Base-by-base conservation (phyloP, 805 yeast species). In the Lachancea thermotolerans region DNA sequence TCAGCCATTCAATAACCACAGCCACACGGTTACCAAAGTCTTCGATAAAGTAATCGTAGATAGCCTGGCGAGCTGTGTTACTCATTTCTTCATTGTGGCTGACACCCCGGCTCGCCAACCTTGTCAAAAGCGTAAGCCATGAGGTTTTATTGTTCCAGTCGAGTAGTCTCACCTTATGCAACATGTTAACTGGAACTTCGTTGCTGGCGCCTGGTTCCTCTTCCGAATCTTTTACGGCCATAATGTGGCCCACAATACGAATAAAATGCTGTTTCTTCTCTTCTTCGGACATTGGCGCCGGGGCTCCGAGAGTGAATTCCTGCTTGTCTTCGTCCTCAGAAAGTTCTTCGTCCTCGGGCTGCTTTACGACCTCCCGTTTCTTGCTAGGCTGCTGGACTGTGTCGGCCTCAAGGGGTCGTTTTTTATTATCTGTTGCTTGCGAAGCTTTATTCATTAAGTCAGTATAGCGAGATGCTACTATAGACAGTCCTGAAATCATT, bases 1-100 rank as follows among this genome's bases (percentile, higher is more conserved):
- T 90, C 45, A 93, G 68, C 99, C 99, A 93, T 50, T 85, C 89
- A 33, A 91, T 79, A 15, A 88, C 80, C 31, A 82, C 66, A 47
- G 86, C 95, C 10, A 90, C 73, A 31, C 91, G 70, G 9, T 70
- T 71, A 45, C 83, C 83, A 54, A 90, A 80, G 57, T 85, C 86
- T 10, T 74, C 81, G 55, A 86, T 70, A 45, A 88, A 81, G 59
- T 83, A 85, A 14, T 81, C 79, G 49, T 83, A 82, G 10, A 93
- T 67, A 17, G 87, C 77, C 17, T 75, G 78, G 53, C 96, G 73
- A 10, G 91, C 77, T 48, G 79, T 59, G 44, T 79, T 75, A 49
- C 86, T 71, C 60, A 78, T 71, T 38, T 70, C 77, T 27, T 65
- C 63, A 21, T 66, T 57, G 35, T 58, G 57, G 25, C 52, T 68